These are phyloP conservation scores for Scutellaria barbata DNA, from an alignment of 257 asterid species.

Conservation along the genomic window DNA sequence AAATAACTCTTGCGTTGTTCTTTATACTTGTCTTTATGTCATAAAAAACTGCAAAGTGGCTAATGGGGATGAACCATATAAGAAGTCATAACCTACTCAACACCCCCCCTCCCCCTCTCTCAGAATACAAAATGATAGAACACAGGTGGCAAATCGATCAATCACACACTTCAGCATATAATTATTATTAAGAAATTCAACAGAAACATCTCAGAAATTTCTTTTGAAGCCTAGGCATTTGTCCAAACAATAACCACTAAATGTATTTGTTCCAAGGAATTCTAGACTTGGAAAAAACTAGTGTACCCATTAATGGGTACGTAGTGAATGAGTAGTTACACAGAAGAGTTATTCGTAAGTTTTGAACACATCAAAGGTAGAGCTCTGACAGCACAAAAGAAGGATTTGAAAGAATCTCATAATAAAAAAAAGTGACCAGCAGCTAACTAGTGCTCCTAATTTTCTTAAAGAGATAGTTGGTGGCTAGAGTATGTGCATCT, in stretches of 20 bases:
- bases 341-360: constrained; percentile 6
- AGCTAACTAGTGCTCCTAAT: background rate
- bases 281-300: background rate
- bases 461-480: background rate
- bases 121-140: constrained; percentile 3
- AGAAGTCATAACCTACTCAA: constrained; percentile 10
- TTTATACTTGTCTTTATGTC: background rate
- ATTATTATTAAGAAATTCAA: background rate
- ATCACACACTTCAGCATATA: constrained; percentile 13
- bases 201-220: background rate
- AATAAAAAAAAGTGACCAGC: background rate
- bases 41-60: background rate
- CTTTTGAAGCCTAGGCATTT: constrained; percentile 6
- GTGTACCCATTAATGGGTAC: constrained; percentile 12
- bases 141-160: constrained; percentile 25
- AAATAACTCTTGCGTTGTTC: background rate
- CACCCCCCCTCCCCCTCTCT: background rate
- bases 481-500: background rate
- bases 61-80: constrained; percentile 14
- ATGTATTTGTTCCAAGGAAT: constrained; percentile 11
- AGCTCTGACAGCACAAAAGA: background rate
- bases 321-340: constrained; percentile 7
- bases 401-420: constrained; percentile 22
- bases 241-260: constrained; percentile 6
- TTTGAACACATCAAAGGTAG: constrained; percentile 16